A percentile compares a stretch with the other conserved stretches of the same genome.
Evolutionary conservation across 2,329 filamentous ascomycete species (phyloP).

Genomic region (Alternaria brassicae): DNA sequence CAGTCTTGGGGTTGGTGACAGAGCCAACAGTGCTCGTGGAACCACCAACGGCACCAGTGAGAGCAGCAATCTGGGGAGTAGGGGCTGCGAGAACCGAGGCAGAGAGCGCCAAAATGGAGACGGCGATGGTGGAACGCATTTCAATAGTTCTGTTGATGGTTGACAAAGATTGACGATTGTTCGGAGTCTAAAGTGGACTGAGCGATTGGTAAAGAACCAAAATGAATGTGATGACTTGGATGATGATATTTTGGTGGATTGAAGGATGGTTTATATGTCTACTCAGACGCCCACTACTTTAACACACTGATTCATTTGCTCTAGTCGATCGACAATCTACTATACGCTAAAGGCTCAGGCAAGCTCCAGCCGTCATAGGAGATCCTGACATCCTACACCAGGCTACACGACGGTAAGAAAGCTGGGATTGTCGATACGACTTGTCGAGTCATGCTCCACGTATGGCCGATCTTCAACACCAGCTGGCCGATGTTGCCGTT

Average conservation of each 20-base stretch:
- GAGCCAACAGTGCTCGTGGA: slow-evolving; percentile 16
- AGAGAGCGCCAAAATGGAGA: slow-evolving; percentile 24
- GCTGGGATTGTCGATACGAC: neutral
- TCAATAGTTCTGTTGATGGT: neutral
- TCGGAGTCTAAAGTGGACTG: neutral
- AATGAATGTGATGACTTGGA: slow-evolving; percentile 12
- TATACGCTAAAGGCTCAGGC: neutral
- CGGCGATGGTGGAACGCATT: slow-evolving; percentile 22
- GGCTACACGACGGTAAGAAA: neutral
- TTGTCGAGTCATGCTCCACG: neutral
- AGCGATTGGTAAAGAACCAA: neutral
- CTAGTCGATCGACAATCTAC: slow-evolving; percentile 5
- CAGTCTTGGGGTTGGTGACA: slow-evolving; percentile 15
- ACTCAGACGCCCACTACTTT: neutral
- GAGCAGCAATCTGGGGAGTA: slow-evolving; percentile 14
- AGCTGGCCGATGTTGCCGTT: neutral
- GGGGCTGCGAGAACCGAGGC: slow-evolving; percentile 27
- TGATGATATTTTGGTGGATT: neutral
- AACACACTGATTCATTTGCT: slow-evolving; percentile 4
- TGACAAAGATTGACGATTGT: neutral
- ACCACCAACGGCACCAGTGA: neutral
- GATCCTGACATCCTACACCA: neutral
- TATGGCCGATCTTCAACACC: slow-evolving; percentile 7
- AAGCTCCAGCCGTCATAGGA: neutral
- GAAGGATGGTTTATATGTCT: slow-evolving; percentile 7